These are phyloP conservation scores for Chaetomium olivaceum DNA, from an alignment of 2,329 filamentous ascomycete species.

Conservation along the genomic window DNA sequence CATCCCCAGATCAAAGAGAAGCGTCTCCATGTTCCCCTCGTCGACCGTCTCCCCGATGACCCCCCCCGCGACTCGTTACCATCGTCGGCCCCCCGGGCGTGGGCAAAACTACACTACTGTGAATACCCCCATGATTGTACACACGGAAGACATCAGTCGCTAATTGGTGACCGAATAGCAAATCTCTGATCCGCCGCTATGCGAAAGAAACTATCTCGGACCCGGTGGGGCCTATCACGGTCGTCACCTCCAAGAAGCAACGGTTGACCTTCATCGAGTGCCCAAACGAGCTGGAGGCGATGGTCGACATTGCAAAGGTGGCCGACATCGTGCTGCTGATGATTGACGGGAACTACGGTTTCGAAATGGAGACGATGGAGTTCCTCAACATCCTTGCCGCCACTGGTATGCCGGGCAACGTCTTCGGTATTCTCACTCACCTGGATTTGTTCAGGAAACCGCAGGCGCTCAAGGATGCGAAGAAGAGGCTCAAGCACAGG, in stretches of 20 bases:
- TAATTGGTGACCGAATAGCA: constrained; percentile 43
- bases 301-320: constrained; percentile 96
- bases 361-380: constrained; percentile 99
- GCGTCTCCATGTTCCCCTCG: constrained; percentile 90
- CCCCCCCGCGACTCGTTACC: constrained; percentile 89
- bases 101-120: constrained; percentile 88
- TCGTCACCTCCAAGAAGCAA: constrained; percentile 94
- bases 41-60: constrained; percentile 94
- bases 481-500: constrained; percentile 92
- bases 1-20: constrained; percentile 80
- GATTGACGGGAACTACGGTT: constrained; percentile 98
- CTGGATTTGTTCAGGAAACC: constrained; percentile 94
- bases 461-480: constrained; percentile 85
- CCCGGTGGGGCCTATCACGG: constrained; percentile 87
- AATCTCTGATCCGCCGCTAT: constrained; percentile 90
- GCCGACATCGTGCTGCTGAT: constrained; percentile 96
- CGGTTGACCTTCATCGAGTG: constrained; percentile 95
- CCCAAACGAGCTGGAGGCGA: constrained; percentile 91
- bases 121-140: not conserved
- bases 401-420: constrained; percentile 97
- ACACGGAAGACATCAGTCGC: constrained; percentile 4
- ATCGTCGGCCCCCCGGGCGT: constrained; percentile 94
- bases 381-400: constrained; percentile 92
- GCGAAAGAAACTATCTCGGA: constrained; percentile 92
- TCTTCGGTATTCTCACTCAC: constrained; percentile 96